Evolutionary conservation across 2,329 filamentous ascomycete genomes (phyloP).

Genomic region (Epichloe typhina): DNA sequence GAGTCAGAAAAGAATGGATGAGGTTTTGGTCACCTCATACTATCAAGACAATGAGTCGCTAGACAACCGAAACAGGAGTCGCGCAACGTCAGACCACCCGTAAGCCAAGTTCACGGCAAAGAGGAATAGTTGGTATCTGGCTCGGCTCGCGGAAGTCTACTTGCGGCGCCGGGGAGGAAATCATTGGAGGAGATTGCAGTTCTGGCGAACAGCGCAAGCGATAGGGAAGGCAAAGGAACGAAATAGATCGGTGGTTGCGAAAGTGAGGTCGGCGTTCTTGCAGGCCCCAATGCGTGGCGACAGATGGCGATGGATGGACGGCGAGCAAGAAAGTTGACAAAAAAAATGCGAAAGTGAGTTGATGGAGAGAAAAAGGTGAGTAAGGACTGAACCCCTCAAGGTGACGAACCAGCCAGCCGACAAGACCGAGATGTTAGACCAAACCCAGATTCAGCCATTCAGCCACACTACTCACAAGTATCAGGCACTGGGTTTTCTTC

Average conservation of each 20-base stretch:
- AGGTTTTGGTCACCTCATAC: slow-evolving; percentile 20
- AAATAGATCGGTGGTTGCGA: neutral
- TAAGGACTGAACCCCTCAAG: slow-evolving; percentile 10
- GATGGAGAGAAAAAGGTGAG: slow-evolving; percentile 7
- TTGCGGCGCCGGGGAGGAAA: slow-evolving; percentile 20
- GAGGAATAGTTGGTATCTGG: slow-evolving; percentile 16
- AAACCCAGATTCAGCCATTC: neutral
- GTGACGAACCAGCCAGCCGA: slow-evolving; percentile 4
- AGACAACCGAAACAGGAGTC: neutral
- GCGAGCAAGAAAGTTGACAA: neutral
- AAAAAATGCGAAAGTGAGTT: slow-evolving; percentile 4
- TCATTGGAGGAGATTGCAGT: slow-evolving; percentile 21
- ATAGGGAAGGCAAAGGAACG: neutral
- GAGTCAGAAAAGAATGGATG: slow-evolving; percentile 8
- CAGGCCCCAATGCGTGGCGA: neutral
- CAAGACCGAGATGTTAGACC: neutral
- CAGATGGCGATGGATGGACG: too few relatives aligned
- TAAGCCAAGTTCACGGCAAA: slow-evolving; percentile 17
- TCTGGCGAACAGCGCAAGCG: slow-evolving; percentile 7
- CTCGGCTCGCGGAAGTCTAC: slow-evolving; percentile 24
- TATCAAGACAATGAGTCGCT: slow-evolving; percentile 17
- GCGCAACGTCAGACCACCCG: slow-evolving; percentile 19
- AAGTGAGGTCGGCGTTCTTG: neutral
- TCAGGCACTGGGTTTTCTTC: slow-evolving; percentile 10
- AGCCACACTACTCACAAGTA: neutral